phyloP scores from a whole-genome alignment of 2,329 filamentous ascomycete genomes.

The Pseudogymnoascus sp. region DNA sequence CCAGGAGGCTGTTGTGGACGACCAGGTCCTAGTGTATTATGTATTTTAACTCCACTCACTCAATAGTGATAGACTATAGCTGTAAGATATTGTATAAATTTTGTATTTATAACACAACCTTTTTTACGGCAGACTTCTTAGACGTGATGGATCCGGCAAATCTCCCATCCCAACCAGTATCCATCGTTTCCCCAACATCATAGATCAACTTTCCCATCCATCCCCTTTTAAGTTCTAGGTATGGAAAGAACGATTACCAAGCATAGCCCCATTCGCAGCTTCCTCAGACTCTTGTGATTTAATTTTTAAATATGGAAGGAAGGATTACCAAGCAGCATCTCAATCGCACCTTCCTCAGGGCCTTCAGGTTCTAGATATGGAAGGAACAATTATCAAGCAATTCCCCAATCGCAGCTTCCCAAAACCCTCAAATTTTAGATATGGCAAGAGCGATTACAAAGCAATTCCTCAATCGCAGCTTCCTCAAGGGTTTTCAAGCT shows the following conservation, averaged over 20 bases:
- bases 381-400: background rate
- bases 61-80: background rate
- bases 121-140: background rate
- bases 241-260: too few species aligned
- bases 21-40: background rate
- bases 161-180: background rate
- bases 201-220: background rate
- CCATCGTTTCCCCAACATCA: background rate
- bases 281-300: too few species aligned
- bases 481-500: background rate
- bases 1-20: constrained; percentile 11
- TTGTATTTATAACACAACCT: background rate
- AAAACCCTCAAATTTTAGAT: too few species aligned
- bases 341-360: background rate
- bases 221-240: background rate
- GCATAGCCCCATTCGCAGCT: too few species aligned
- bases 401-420: background rate
- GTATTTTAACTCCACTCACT: constrained; percentile 4
- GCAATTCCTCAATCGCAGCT: background rate
- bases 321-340: background rate
- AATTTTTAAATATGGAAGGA: too few species aligned
- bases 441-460: background rate
- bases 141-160: background rate
- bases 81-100: background rate
- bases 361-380: background rate